A percentile compares a stretch with the other conserved stretches of the same genome.
Conservation (phyloP, 805 yeast genomes). For the Ogataea nakhonphanomensis region DNA sequence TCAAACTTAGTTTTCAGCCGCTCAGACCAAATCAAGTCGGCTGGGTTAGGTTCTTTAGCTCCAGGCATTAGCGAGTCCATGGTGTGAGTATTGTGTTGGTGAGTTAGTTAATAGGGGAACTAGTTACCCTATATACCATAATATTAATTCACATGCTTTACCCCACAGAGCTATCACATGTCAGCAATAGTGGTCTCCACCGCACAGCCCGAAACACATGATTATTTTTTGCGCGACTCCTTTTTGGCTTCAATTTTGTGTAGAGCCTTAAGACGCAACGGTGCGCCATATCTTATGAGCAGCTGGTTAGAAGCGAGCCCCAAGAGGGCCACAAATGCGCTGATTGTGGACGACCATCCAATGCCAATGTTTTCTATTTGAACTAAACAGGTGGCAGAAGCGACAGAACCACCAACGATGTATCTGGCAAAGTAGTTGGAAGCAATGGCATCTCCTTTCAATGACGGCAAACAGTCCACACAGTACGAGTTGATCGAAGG, state of each 20-base stretch:
- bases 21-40: conserved; percentile 40
- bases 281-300: conserved; percentile 40
- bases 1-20: conserved; percentile 42
- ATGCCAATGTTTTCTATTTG: conserved; percentile 48
- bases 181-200: conserved; percentile 7
- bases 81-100: not conserved
- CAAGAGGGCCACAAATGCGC: conserved; percentile 40
- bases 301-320: conserved; percentile 35
- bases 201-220: conserved; percentile 5
- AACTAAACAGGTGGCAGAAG: conserved; percentile 46
- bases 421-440: conserved; percentile 51
- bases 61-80: conserved; percentile 35
- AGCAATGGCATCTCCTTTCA: conserved; percentile 54
- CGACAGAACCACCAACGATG: conserved; percentile 45
- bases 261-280: conserved; percentile 28
- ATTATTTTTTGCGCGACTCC: not conserved
- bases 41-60: conserved; percentile 34
- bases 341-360: conserved; percentile 54
- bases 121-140: not conserved
- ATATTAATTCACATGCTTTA: conserved; percentile 8
- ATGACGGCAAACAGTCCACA: conserved; percentile 53
- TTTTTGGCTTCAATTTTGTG: conserved; percentile 6
- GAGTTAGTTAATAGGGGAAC: not conserved
- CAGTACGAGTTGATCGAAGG: conserved; percentile 56
- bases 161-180: conserved; percentile 14